phyloP scores from a whole-genome alignment of 2,329 filamentous ascomycete genomes.

The Talaromyces marneffei region DNA sequence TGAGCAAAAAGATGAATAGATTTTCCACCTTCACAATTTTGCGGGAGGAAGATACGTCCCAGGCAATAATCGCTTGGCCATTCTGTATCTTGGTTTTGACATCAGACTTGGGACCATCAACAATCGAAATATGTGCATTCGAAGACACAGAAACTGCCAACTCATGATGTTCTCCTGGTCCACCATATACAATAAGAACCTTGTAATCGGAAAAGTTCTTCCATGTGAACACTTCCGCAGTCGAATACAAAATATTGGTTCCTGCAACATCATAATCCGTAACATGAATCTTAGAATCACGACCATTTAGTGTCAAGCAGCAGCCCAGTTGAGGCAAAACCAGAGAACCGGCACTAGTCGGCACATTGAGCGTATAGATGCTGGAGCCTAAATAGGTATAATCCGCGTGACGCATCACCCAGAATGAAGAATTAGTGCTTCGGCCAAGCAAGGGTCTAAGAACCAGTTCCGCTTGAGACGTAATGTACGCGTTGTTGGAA shows the following conservation, averaged over 20 bases:
- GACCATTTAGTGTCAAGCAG: conserved; percentile 33
- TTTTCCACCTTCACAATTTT: conserved; percentile 35
- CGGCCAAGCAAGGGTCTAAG: conserved; percentile 58
- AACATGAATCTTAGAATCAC: conserved; percentile 42
- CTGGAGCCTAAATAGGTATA: conserved; percentile 56
- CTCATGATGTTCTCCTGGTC: conserved; percentile 36
- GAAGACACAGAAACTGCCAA: conserved; percentile 28
- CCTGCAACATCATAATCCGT: conserved; percentile 38
- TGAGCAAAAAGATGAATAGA: conserved; percentile 51
- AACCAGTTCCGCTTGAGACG: conserved; percentile 51
- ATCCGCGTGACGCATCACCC: conserved; percentile 60
- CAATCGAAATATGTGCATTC: conserved; percentile 22
- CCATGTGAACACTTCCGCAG: conserved; percentile 43
- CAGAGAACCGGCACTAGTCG: conserved; percentile 35
- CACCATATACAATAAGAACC: conserved; percentile 38
- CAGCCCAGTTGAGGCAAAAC: conserved; percentile 39
- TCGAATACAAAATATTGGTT: conserved; percentile 39
- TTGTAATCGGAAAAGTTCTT: conserved; percentile 57
- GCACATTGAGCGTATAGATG: conserved; percentile 58
- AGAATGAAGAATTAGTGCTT: conserved; percentile 54
- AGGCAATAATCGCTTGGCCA: conserved; percentile 38
- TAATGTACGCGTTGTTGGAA: conserved; percentile 41
- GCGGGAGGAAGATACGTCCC: conserved; percentile 49
- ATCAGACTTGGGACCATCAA: conserved; percentile 29
- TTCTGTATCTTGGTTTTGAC: conserved; percentile 27